Evolutionary conservation across 331 rosid genomes (phyloP), one percentile per base, ranked within the genome.

Genomic region (Acacia pycnantha): DNA sequence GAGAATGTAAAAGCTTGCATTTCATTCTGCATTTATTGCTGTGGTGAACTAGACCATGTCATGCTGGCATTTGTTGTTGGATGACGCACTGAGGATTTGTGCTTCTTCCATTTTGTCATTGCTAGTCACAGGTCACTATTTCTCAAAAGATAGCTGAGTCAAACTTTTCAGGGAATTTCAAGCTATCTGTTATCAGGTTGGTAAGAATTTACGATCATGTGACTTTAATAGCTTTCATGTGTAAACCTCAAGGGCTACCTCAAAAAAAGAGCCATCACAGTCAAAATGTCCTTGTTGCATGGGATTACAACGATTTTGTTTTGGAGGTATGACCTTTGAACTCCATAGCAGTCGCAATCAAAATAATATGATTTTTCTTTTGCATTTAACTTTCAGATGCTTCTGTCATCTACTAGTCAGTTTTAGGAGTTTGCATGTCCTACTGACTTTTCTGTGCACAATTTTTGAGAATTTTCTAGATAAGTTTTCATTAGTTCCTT

Each of bases 301-400:
- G 18, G 33, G 61, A 75, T 68, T 8, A 67, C 62, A 26, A 21
- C 18, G 14, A 76, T 67, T 79, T 50, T 54, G 66, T 58, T 74
- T 56, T 66, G 31, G 70, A 79, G 85, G 87, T 82, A 87, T 51
- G 81, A 73, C 33, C 59, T 79, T 58, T 66, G 64, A 74, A 79
- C 35, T 86, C 79, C 67, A 35, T 79, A 65, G 76, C 27, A 56
- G 78, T 58, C 71, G 35, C 83, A 67, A 78, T 84, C 65, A 65
- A 70, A 66, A 33, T 33, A 76, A n/a, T 44, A 33, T 31, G 72
- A n/a, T 44, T 54, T 29, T 62, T 27, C 21, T 66, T 53, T 41
- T 78, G 22, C 68, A 35, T 68, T 69, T 50, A 69, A 40, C 48
- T 66, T 76, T 46, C 22, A 29, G 26, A n/a, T 54, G 53, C 61